phyloP scores from a whole-genome alignment of 78 protist species.

The Thecamonas trahens region DNA sequence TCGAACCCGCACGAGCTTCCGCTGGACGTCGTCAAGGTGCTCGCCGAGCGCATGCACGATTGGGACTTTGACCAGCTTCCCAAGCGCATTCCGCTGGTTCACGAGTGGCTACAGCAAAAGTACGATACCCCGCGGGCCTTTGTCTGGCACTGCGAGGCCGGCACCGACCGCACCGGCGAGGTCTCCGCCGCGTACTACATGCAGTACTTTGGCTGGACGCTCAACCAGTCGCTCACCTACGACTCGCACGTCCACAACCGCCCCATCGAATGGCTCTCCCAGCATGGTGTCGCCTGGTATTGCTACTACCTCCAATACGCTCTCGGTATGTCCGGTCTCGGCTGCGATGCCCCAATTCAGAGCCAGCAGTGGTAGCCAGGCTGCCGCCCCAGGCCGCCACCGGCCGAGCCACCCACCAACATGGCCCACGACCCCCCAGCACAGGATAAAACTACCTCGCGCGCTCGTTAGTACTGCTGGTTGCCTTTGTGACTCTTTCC shows the following conservation, averaged over 20 bases:
- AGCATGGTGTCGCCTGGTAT: neutral
- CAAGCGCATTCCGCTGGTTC: neutral
- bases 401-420: too few relatives aligned
- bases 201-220: neutral
- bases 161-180: neutral
- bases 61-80: neutral
- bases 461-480: too few relatives aligned
- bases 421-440: too few relatives aligned
- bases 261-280: neutral
- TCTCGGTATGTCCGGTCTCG: too few relatives aligned
- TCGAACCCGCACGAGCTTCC: neutral
- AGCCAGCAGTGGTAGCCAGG: too few relatives aligned
- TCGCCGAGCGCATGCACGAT: neutral
- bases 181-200: neutral
- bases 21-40: neutral
- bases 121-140: neutral
- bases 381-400: too few relatives aligned
- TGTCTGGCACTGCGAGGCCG: neutral
- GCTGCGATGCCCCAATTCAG: too few relatives aligned
- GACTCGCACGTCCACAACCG: neutral
- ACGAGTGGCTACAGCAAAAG: neutral
- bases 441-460: too few relatives aligned
- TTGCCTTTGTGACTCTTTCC: too few relatives aligned
- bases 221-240: neutral
- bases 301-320: neutral